Evolutionary conservation across 805 yeast species (phyloP).

Genomic region (Alloascoidea hylecoeti): DNA sequence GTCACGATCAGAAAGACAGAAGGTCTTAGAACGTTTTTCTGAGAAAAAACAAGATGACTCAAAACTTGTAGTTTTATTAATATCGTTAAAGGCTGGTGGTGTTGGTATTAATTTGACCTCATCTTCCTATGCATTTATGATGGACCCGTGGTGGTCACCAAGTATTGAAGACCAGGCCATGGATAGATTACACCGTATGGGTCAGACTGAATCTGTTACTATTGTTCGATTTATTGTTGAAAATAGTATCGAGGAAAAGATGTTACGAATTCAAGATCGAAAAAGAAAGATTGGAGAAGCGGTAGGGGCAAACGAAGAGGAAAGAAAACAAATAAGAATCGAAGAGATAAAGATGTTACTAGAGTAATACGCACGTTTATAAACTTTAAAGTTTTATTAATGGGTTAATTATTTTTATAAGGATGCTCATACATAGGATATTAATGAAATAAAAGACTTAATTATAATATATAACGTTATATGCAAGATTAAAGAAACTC

Average conservation of each 20-base stretch:
- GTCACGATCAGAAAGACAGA: constrained; percentile 47
- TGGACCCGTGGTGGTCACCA: constrained; percentile 98
- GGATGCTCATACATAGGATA: no score
- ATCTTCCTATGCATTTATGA: constrained; percentile 74
- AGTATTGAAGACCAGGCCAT: constrained; percentile 86
- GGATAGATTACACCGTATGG: constrained; percentile 76
- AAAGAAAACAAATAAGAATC: no score
- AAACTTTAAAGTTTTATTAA: no score
- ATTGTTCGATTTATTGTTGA: constrained; percentile 73
- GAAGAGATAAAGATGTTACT: no score
- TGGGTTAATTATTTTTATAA: no score
- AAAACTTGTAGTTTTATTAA: constrained; percentile 34
- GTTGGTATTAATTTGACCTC: constrained; percentile 82
- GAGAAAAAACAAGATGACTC: constrained; percentile 16
- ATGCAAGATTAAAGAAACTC: no score
- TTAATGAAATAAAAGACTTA: no score
- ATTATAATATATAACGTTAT: no score
- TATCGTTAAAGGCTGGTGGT: constrained; percentile 87
- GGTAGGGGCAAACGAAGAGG: constrained; percentile 63
- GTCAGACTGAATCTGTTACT: constrained; percentile 60
- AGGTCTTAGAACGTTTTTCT: constrained; percentile 42
- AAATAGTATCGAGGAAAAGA: constrained; percentile 74
- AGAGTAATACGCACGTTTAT: no score
- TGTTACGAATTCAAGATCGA: constrained; percentile 77
- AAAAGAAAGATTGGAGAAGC: constrained; percentile 75